Evolutionary conservation across 768 basidiomycete genomes (phyloP).

Genomic region (Dioszegia crocea): DNA sequence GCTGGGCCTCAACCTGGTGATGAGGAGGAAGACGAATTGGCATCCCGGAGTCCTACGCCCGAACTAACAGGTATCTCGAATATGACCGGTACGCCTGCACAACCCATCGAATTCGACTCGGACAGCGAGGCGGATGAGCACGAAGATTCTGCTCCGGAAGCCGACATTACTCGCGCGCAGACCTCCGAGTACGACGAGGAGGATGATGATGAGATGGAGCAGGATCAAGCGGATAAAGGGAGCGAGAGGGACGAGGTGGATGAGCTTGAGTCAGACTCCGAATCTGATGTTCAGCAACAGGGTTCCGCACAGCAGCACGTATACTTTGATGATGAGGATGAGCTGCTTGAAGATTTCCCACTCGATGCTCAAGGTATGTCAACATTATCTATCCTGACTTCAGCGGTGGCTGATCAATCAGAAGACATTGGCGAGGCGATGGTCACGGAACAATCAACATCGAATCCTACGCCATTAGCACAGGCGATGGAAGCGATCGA

Average conservation of each 20-base stretch:
- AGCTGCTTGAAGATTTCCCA: background rate
- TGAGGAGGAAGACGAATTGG: background rate
- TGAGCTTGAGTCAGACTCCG: background rate
- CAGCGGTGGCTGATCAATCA: no score
- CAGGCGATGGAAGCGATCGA: no score
- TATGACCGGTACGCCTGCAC: background rate
- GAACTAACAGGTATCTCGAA: background rate
- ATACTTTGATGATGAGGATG: background rate
- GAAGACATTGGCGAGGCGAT: no score
- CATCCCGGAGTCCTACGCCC: slow-evolving; percentile 1
- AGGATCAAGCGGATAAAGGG: background rate
- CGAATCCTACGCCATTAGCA: no score
- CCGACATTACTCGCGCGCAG: background rate
- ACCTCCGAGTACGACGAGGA: background rate
- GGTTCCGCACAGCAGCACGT: background rate
- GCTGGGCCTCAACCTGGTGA: background rate
- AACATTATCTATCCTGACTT: no score
- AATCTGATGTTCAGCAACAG: background rate
- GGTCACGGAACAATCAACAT: no score
- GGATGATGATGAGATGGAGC: background rate
- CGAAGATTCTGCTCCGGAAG: background rate
- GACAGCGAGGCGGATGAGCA: background rate
- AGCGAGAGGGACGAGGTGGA: slow-evolving; percentile 2
- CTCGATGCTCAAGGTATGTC: no score
- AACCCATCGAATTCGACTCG: background rate